Evolutionary conservation across 345 rosid genomes (phyloP), one percentile per base, ranked within the genome.

Genomic region (Eucalyptus cloeziana): DNA sequence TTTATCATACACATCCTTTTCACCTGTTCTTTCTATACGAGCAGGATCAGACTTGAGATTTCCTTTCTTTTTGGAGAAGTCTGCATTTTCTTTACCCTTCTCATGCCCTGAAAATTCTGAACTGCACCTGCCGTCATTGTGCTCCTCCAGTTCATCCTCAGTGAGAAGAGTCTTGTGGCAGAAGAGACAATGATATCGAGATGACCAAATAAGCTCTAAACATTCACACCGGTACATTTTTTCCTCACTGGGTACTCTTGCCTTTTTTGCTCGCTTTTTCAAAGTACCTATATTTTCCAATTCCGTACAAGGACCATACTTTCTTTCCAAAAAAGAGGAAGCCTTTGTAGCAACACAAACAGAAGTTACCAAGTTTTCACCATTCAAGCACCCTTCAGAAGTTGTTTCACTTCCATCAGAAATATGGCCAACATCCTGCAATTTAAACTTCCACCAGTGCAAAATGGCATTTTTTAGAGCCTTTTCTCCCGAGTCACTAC

Each of bases 181-280:
- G 88, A 93, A 91, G 86, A 88, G 88, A 90, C 99, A 98, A 90
- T 98, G 99, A 91, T 89, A 89, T 94, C 94, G 94, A 49, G 96
- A 94, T 89, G 97, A 95, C 95, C 94, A 95, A 87, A 95, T 93
- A 44, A 94, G 95, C 94, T 98, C 99, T 87, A 98, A 93, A 90
- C 99, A 98, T 90, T 93, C 94, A 76, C 99, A 98, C 71, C 98
- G 91, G 76, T 92, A 94, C 89, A 94, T 92, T 90, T 93, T 95
- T 86, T 95, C 98, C 89, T 87, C 93, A 87, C 90, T 90, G 49
- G 76, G 90, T 88, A 92, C 87, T 90, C 90, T 93, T 81, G 91
- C 92, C 93, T 92, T 94, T 91, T 95, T 94, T 87, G 94, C 96
- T 83, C 85, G 90, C 90, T 92, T 94, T 92, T 93, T 95, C 25